phyloP scores from a whole-genome alignment of 257 asterid species.

The Buddleja alternifolia region DNA sequence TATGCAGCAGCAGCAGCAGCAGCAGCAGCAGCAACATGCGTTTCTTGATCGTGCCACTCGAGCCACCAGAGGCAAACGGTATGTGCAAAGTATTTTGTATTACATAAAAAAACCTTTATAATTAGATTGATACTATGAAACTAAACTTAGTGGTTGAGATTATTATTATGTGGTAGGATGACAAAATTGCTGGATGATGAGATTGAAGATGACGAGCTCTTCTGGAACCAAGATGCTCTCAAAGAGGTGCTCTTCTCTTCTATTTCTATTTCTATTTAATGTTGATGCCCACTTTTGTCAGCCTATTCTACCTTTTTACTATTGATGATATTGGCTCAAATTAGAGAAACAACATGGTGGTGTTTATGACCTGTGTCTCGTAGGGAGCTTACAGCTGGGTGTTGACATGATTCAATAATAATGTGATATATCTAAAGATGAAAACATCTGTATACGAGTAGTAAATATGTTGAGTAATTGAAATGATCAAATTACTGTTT shows the following conservation, averaged over 20 bases:
- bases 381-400: slow-evolving; percentile 4
- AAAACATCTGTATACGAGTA: background rate
- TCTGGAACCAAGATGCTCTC: slow-evolving; percentile 98
- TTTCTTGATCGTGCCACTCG: slow-evolving; percentile 80
- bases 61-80: slow-evolving; percentile 97
- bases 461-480: background rate
- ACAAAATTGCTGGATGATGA: slow-evolving; percentile 86
- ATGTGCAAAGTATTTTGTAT: background rate
- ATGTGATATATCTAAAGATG: background rate
- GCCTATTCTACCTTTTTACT: background rate
- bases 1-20: slow-evolving; percentile 44
- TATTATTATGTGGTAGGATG: slow-evolving; percentile 65
- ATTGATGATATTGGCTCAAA: slow-evolving; percentile 1
- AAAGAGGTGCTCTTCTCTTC: slow-evolving; percentile 73
- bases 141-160: slow-evolving; percentile 15
- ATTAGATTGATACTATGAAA: slow-evolving; percentile 6
- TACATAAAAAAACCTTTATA: slow-evolving; percentile 2
- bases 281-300: background rate
- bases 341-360: background rate
- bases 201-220: slow-evolving; percentile 81
- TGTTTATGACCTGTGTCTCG: background rate
- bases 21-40: slow-evolving; percentile 39
- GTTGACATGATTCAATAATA: background rate
- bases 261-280: too few species aligned
- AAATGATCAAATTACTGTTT: background rate